Evolutionary conservation across 768 basidiomycete species (phyloP).

Genomic region (Phylloporus sp.): DNA sequence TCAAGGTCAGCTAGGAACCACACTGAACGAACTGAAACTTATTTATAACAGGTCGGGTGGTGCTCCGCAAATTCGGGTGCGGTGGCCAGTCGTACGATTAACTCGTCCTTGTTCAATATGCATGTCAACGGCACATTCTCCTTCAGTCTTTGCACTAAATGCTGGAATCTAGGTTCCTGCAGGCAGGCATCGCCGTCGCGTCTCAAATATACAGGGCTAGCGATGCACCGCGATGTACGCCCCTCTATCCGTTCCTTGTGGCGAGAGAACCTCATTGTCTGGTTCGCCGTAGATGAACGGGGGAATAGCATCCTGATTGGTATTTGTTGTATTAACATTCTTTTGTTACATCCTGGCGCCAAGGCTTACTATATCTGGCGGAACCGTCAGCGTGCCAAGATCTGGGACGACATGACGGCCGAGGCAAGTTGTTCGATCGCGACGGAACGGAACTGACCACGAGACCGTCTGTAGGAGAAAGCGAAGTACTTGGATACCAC

Average conservation of each 20-base stretch:
- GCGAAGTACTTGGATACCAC: slow-evolving; percentile 38
- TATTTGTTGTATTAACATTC: slow-evolving; percentile 46
- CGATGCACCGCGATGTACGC: slow-evolving; percentile 52
- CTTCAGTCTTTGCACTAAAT: slow-evolving; percentile 35
- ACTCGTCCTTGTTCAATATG: too few relatives aligned
- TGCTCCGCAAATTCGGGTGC: slow-evolving; percentile 56
- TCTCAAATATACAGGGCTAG: slow-evolving; percentile 54
- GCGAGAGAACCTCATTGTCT: not conserved
- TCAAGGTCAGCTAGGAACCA: slow-evolving; percentile 34
- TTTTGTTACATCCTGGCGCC: slow-evolving; percentile 48
- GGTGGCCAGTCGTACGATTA: too few relatives aligned
- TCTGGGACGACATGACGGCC: slow-evolving; percentile 54
- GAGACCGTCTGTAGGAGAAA: slow-evolving; percentile 39
- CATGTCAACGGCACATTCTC: too few relatives aligned
- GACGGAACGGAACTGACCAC: not conserved
- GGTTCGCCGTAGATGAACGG: slow-evolving; percentile 38
- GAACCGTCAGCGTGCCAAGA: slow-evolving; percentile 47
- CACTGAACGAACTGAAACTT: not conserved
- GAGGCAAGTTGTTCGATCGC: slow-evolving; percentile 31
- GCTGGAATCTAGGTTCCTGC: slow-evolving; percentile 33
- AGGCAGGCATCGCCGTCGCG: slow-evolving; percentile 40
- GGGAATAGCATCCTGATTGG: slow-evolving; percentile 57
- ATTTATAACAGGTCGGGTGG: slow-evolving; percentile 41
- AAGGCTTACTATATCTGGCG: slow-evolving; percentile 56
- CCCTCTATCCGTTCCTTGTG: too few relatives aligned